Percentiles rank a stretch among this genome's conserved stretches.
Conservation (phyloP, 768 basidiomycete species). For the Strobilomyces dryophilus region DNA sequence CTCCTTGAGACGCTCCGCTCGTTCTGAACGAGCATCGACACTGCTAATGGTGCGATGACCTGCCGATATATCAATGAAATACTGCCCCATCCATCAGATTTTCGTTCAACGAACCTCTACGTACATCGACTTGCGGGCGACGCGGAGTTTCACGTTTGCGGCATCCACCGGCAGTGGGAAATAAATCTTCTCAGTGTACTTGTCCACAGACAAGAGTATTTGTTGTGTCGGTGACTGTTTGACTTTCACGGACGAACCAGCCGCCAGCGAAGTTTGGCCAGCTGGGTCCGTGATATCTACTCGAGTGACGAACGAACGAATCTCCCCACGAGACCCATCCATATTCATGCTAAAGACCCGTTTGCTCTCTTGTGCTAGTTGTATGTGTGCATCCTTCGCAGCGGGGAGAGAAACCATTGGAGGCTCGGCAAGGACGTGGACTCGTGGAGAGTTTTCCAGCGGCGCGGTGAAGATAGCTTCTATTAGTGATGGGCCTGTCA, state of each 20-base stretch:
- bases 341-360: slow-evolving; percentile 16
- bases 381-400: neutral
- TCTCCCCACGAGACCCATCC: slow-evolving; percentile 9
- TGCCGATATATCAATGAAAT: neutral
- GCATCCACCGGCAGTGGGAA: slow-evolving; percentile 46
- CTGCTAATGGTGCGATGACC: slow-evolving; percentile 20
- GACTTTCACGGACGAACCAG: slow-evolving; percentile 18
- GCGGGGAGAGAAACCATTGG: slow-evolving; percentile 2
- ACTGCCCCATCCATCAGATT: neutral
- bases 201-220: slow-evolving; percentile 9
- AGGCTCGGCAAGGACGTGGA: slow-evolving; percentile 24
- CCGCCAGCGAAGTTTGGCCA: slow-evolving; percentile 13
- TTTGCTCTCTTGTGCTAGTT: slow-evolving; percentile 7
- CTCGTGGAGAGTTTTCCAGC: slow-evolving; percentile 14
- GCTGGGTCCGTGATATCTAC: slow-evolving; percentile 21
- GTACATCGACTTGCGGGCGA: slow-evolving; percentile 55
- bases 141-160: slow-evolving; percentile 34
- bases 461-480: slow-evolving; percentile 21
- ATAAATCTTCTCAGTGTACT: slow-evolving; percentile 23
- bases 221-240: slow-evolving; percentile 2
- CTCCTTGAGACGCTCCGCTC: slow-evolving; percentile 18
- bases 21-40: slow-evolving; percentile 15
- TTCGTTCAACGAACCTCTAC: slow-evolving; percentile 31
- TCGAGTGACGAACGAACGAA: slow-evolving; percentile 19
- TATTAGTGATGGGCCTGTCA: neutral